Percentiles rank a stretch among this genome's conserved stretches.
phyloP scores from a whole-genome alignment of 805 yeast species.

The Starmerella apicola region DNA sequence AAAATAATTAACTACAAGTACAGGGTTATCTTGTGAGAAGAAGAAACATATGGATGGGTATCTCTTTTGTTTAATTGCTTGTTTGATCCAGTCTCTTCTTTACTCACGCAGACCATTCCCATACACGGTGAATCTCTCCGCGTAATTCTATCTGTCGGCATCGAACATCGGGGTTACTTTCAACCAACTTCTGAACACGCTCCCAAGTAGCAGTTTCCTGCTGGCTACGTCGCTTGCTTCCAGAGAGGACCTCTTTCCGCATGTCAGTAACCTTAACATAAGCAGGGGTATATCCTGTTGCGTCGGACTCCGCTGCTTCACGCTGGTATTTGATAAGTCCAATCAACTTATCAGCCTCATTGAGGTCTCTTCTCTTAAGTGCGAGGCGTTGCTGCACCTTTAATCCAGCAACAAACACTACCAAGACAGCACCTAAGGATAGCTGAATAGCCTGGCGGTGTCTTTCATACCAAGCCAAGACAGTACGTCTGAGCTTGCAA shows the following conservation, averaged over 20 bases:
- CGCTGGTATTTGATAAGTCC: constrained; percentile 12
- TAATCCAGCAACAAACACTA: background rate
- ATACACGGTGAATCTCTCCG: constrained; percentile 77
- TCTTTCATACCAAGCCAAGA: constrained; percentile 11
- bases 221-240: too few species aligned
- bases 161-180: constrained; percentile 47
- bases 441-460: constrained; percentile 7
- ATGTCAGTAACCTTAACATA: constrained; percentile 13
- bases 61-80: too few species aligned
- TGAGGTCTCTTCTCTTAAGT: background rate
- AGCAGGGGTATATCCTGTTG: constrained; percentile 12
- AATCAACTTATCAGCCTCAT: constrained; percentile 8
- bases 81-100: too few species aligned
- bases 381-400: constrained; percentile 5
- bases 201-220: constrained; percentile 39
- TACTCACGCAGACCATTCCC: constrained; percentile 71
- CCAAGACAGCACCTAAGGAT: background rate
- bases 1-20: too few species aligned
- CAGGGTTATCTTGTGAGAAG: too few species aligned
- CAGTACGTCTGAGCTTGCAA: constrained; percentile 15
- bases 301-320: constrained; percentile 15
- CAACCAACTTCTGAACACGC: constrained; percentile 42
- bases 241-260: constrained; percentile 4
- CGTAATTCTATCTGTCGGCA: constrained; percentile 54
- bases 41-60: too few species aligned